These are phyloP conservation scores for Hypoxylon sp. DNA, from an alignment of 2,329 filamentous ascomycete species.

Conservation along the genomic window DNA sequence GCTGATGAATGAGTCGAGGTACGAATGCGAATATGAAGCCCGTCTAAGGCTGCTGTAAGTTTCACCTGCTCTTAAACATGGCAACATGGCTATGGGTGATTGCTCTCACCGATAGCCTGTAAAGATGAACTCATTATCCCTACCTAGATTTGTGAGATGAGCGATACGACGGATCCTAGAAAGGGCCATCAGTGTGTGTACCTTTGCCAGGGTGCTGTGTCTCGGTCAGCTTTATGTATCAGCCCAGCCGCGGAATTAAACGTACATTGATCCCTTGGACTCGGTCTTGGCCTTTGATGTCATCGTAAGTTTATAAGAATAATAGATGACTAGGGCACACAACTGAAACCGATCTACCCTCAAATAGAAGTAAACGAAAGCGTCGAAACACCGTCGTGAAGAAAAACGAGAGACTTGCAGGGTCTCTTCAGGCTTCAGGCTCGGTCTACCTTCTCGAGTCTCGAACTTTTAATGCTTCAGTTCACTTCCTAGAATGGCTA, in stretches of 20 bases:
- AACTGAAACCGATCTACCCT: too few species aligned
- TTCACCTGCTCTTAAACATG: neutral
- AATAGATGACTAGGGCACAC: too few species aligned
- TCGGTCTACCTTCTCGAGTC: neutral
- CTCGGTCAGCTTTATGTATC: neutral
- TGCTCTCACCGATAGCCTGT: constrained; percentile 37
- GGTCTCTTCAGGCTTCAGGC: constrained; percentile 10
- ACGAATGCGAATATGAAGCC: constrained; percentile 41
- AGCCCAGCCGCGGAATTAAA: neutral
- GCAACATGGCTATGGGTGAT: neutral
- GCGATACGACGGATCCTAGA: neutral
- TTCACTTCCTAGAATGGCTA: constrained; percentile 12
- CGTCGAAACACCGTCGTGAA: too few species aligned
- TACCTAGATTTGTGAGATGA: constrained; percentile 21
- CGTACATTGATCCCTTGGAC: constrained; percentile 34
- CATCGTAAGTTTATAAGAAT: neutral
- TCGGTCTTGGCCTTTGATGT: neutral
- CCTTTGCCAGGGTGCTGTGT: constrained; percentile 38
- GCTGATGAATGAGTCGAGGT: constrained; percentile 28
- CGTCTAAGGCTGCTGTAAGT: constrained; percentile 12
- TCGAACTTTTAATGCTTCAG: neutral
- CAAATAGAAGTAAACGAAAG: too few species aligned
- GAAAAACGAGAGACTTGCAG: neutral
- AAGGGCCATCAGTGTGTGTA: constrained; percentile 1
- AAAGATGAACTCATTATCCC: constrained; percentile 41